Conservation (phyloP, 495 filamentous ascomycete genomes). For the Neurospora sp. region DNA sequence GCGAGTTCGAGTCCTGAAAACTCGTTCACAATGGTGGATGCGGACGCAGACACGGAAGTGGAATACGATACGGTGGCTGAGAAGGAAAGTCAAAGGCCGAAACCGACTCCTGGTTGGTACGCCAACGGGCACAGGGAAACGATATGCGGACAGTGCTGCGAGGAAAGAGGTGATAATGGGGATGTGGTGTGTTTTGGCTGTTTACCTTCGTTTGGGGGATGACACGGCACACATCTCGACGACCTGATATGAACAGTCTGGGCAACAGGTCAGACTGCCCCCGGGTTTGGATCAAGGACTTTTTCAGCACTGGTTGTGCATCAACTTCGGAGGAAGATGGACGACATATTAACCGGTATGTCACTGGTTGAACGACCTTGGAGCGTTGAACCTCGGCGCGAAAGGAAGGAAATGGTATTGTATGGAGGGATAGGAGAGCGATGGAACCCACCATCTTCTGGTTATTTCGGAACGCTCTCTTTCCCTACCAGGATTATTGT, state of each 20-base stretch:
- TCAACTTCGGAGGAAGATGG: neutral
- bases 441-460: neutral
- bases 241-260: neutral
- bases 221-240: slow-evolving; percentile 1
- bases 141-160: slow-evolving; percentile 38
- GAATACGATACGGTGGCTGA: too few relatives aligned
- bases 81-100: neutral
- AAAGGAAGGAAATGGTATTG: neutral
- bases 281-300: neutral
- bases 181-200: slow-evolving; percentile 39
- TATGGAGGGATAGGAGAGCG: neutral
- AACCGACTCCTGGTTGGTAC: slow-evolving; percentile 13
- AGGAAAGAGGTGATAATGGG: slow-evolving; percentile 33
- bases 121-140: slow-evolving; percentile 27
- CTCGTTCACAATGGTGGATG: slow-evolving; percentile 33
- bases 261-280: neutral
- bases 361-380: neutral
- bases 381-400: neutral
- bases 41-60: slow-evolving; percentile 10
- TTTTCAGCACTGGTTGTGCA: neutral
- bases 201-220: slow-evolving; percentile 31
- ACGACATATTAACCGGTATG: neutral
- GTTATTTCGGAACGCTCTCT: neutral
- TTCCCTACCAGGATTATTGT: neutral
- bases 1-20: slow-evolving; percentile 9